These are phyloP conservation scores for Aspergillus sp. DNA, from an alignment of 2,329 filamentous ascomycete genomes.

Conservation along the genomic window DNA sequence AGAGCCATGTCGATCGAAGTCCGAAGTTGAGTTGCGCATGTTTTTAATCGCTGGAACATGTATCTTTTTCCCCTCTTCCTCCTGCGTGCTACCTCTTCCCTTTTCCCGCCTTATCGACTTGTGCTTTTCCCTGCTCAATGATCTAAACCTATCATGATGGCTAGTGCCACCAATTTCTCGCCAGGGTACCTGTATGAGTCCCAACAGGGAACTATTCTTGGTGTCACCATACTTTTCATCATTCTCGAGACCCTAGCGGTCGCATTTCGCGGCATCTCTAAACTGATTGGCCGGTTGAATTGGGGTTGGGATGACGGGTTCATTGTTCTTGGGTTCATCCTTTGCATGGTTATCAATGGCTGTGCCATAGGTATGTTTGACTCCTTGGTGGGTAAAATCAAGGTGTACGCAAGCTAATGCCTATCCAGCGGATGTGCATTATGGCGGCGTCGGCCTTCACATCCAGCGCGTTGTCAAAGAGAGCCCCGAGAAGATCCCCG, in stretches of 20 bases:
- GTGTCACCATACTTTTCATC: background rate
- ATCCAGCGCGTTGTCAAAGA: background rate
- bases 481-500: background rate
- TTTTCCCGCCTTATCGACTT: background rate
- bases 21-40: background rate
- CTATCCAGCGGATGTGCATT: background rate
- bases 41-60: background rate
- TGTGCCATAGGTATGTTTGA: background rate
- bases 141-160: background rate
- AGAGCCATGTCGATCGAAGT: background rate
- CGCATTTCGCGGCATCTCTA: constrained; percentile 1
- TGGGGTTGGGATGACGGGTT: constrained; percentile 5
- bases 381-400: background rate
- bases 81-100: background rate
- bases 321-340: background rate
- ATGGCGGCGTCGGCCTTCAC: constrained; percentile 8
- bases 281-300: background rate
- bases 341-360: background rate
- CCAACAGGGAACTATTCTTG: background rate
- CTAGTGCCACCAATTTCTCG: background rate
- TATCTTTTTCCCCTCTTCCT: background rate
- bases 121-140: background rate
- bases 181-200: background rate
- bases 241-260: constrained; percentile 3
- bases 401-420: background rate